These are phyloP conservation scores for Glomus cerebriforme DNA, from an alignment of 192 early-diverging fungal species.

Conservation along the genomic window DNA sequence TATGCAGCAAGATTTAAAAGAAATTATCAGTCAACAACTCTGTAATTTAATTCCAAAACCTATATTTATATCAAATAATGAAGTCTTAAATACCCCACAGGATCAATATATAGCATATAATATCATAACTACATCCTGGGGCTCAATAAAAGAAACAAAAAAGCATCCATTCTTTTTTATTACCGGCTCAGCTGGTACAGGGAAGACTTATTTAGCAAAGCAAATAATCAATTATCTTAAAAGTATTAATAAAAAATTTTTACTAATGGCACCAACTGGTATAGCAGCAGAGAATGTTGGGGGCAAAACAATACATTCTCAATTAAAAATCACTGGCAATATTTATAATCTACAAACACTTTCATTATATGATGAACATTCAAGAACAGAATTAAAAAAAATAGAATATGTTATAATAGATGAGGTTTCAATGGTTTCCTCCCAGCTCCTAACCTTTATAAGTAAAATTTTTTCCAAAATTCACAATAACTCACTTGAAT, in stretches of 20 bases:
- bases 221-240: background rate
- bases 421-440: constrained; percentile 2
- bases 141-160: background rate
- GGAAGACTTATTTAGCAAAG: background rate
- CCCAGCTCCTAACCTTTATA: background rate
- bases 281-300: background rate
- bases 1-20: no score
- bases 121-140: background rate
- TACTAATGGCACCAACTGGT: constrained; percentile 16
- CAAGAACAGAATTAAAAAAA: background rate
- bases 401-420: constrained; percentile 9
- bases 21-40: background rate
- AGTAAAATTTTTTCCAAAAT: background rate
- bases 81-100: background rate
- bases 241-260: background rate
- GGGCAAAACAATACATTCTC: constrained; percentile 3
- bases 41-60: no score
- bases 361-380: background rate
- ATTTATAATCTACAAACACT: background rate
- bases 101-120: background rate
- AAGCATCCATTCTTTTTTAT: background rate
- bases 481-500: background rate
- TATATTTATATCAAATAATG: background rate
- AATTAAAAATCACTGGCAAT: background rate
- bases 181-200: background rate